These are phyloP conservation scores for Camellia lanceoleosa DNA, from an alignment of 148 eudicot species.

Conservation along the genomic window DNA sequence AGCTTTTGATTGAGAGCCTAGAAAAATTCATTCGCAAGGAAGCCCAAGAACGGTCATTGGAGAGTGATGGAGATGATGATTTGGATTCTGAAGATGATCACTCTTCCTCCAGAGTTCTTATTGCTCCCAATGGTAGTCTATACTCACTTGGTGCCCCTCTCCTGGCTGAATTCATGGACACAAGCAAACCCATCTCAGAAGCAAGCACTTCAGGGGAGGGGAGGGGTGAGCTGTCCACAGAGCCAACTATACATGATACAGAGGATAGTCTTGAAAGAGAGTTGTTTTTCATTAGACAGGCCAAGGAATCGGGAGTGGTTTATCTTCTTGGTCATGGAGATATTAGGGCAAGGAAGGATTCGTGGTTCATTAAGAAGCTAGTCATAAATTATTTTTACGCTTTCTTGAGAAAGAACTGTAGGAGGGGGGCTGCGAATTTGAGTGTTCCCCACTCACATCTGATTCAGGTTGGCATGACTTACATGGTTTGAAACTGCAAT, in stretches of 20 bases:
- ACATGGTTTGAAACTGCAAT: slow-evolving; percentile 69
- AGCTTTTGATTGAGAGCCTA: slow-evolving; percentile 77
- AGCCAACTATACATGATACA: slow-evolving; percentile 37
- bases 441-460: slow-evolving; percentile 89
- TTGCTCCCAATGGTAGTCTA: slow-evolving; percentile 75
- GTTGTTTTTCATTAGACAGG: slow-evolving; percentile 73
- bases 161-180: slow-evolving; percentile 50
- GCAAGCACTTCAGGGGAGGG: slow-evolving; percentile 58
- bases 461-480: slow-evolving; percentile 95
- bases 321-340: slow-evolving; percentile 98
- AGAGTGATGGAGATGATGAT: slow-evolving; percentile 69
- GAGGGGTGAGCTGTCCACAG: slow-evolving; percentile 30
- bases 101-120: slow-evolving; percentile 42
- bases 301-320: slow-evolving; percentile 88
- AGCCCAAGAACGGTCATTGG: slow-evolving; percentile 82
- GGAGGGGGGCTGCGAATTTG: slow-evolving; percentile 84
- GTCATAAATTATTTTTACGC: slow-evolving; percentile 92
- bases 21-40: slow-evolving; percentile 88
- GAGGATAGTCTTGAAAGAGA: slow-evolving; percentile 88
- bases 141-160: slow-evolving; percentile 81
- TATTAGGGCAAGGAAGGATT: slow-evolving; percentile 90
- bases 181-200: slow-evolving; percentile 33
- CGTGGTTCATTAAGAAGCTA: slow-evolving; percentile 90
- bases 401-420: slow-evolving; percentile 84
- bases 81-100: slow-evolving; percentile 58